Evolutionary conservation across 78 protist genomes (phyloP).

Genomic region (Dictyostelium firmibasis): DNA sequence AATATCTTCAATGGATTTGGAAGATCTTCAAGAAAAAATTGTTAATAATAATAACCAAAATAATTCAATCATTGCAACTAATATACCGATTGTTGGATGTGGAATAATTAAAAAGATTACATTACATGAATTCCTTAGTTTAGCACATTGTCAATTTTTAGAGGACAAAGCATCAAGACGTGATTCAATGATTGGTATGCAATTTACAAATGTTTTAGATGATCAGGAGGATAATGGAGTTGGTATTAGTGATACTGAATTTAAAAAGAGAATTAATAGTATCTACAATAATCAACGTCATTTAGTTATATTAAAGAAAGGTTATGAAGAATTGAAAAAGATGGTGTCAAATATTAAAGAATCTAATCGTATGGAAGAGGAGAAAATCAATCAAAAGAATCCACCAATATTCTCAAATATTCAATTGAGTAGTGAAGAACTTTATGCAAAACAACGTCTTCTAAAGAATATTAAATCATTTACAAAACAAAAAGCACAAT

Average conservation of each 20-base stretch:
- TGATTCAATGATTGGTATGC: slow-evolving; percentile 41
- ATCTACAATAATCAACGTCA: slow-evolving; percentile 25
- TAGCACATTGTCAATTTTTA: slow-evolving; percentile 43
- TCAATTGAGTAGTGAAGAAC: slow-evolving; percentile 39
- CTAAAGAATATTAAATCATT: slow-evolving; percentile 58
- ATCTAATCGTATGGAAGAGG: slow-evolving; percentile 9
- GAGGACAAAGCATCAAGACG: slow-evolving; percentile 58
- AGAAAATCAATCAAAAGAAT: slow-evolving; percentile 14
- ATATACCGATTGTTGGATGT: not conserved
- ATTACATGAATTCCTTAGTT: slow-evolving; percentile 44
- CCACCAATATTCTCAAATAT: slow-evolving; percentile 54
- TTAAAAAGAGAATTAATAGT: not conserved
- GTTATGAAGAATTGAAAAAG: slow-evolving; percentile 32
- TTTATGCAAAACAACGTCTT: slow-evolving; percentile 31
- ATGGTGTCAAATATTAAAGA: slow-evolving; percentile 33
- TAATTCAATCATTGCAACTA: not conserved
- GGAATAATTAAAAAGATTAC: slow-evolving; percentile 18
- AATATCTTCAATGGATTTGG: not conserved
- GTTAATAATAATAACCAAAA: not conserved
- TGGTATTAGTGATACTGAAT: not conserved
- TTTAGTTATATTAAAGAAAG: not conserved
- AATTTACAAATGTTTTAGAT: not conserved
- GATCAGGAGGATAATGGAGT: not conserved
- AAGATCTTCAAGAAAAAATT: not conserved
- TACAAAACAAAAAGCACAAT: not conserved